phyloP scores from a whole-genome alignment of 129 eudicot species.

The Flaveria ramosissima region DNA sequence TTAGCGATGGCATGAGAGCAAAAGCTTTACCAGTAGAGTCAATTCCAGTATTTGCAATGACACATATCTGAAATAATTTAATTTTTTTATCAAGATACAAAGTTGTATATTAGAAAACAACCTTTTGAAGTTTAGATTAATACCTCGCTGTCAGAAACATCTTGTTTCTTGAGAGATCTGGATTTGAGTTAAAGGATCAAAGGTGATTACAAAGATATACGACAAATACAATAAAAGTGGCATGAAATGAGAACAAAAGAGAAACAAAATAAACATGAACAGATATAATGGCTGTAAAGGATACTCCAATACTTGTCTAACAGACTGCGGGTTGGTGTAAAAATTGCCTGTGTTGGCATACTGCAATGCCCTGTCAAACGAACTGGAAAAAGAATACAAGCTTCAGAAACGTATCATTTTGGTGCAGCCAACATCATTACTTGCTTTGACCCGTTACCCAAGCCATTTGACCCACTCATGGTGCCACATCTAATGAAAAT shows the following conservation, averaged over 20 bases:
- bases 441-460: not conserved
- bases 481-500: not conserved
- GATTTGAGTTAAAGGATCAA: conserved; percentile 52
- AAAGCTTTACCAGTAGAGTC: conserved; percentile 71
- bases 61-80: conserved; percentile 59
- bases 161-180: conserved; percentile 68
- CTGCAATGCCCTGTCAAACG: conserved; percentile 83
- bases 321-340: conserved; percentile 56
- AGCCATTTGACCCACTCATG: not conserved
- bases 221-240: no score
- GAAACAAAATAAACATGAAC: not conserved
- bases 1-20: conserved; percentile 76
- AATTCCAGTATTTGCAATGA: conserved; percentile 69
- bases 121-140: conserved; percentile 21
- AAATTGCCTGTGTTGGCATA: conserved; percentile 61
- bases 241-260: not conserved
- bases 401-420: conserved; percentile 12
- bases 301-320: conserved; percentile 70
- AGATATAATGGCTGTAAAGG: conserved; percentile 37
- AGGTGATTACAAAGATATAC: not conserved
- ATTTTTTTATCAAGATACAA: not conserved
- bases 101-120: not conserved
- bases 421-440: not conserved
- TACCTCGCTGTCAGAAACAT: conserved; percentile 80
- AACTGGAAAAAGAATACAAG: conserved; percentile 38